Evolutionary conservation across 805 yeast species (phyloP).

Genomic region (fission yeast (Schizosaccharomyces pombe)): DNA sequence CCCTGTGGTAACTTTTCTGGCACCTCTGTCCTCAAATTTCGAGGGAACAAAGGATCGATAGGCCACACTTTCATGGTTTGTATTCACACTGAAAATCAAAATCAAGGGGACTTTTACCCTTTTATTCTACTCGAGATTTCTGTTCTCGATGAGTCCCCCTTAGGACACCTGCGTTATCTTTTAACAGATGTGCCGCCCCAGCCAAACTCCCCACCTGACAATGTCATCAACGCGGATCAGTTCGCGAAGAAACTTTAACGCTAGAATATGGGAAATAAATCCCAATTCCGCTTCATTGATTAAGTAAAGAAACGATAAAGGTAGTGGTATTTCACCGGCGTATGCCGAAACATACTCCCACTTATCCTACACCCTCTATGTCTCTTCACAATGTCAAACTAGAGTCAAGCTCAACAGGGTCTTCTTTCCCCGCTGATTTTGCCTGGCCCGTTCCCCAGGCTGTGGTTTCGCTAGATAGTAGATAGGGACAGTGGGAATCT

Average conservation of each 20-base stretch:
- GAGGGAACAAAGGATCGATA: slow-evolving; percentile 26
- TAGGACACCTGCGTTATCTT: slow-evolving; percentile 25
- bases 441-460: slow-evolving; percentile 12
- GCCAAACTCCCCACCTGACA: slow-evolving; percentile 22
- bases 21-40: slow-evolving; percentile 25
- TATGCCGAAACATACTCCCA: slow-evolving; percentile 26
- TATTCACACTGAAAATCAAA: slow-evolving; percentile 25
- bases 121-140: slow-evolving; percentile 26
- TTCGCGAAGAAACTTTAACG: slow-evolving; percentile 16
- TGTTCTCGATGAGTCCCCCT: slow-evolving; percentile 26
- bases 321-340: slow-evolving; percentile 24
- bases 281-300: slow-evolving; percentile 21
- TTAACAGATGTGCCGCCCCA: slow-evolving; percentile 26
- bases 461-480: slow-evolving; percentile 15
- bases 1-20: slow-evolving; percentile 24
- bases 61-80: slow-evolving; percentile 28
- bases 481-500: slow-evolving; percentile 16
- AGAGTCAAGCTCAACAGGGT: slow-evolving; percentile 21
- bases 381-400: slow-evolving; percentile 19
- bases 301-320: slow-evolving; percentile 20
- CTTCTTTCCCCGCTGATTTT: slow-evolving; percentile 19
- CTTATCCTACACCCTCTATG: slow-evolving; percentile 18
- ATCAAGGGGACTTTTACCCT: slow-evolving; percentile 25
- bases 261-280: slow-evolving; percentile 16
- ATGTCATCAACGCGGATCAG: slow-evolving; percentile 20